These are phyloP conservation scores for Colletotrichum sp. DNA, from an alignment of 2,329 filamentous ascomycete genomes.

Conservation along the genomic window DNA sequence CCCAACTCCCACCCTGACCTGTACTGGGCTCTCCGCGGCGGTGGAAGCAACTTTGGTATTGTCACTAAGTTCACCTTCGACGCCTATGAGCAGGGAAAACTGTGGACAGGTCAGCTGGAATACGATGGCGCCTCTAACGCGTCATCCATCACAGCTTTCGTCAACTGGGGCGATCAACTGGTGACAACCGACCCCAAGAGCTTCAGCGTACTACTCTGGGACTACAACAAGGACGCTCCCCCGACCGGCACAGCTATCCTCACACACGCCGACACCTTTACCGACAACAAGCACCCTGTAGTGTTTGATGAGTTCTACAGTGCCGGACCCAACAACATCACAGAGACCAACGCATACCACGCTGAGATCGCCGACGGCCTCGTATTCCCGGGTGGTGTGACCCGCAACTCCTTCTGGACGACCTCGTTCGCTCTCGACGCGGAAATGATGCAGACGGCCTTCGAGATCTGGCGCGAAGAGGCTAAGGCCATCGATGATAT, in stretches of 20 bases:
- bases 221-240: conserved; percentile 1
- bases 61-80: conserved; percentile 29
- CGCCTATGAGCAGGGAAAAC: conserved; percentile 19
- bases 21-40: conserved; percentile 49
- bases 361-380: conserved; percentile 16
- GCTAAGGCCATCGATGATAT: conserved; percentile 14
- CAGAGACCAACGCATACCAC: conserved; percentile 20
- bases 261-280: conserved; percentile 17
- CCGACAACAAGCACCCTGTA: conserved; percentile 10
- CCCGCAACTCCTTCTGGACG: conserved; percentile 26
- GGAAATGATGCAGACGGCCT: not conserved
- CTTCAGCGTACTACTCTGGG: conserved; percentile 23
- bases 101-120: not conserved
- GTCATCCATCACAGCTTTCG: not conserved
- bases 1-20: conserved; percentile 39
- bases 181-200: not conserved
- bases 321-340: not conserved
- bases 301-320: conserved; percentile 27
- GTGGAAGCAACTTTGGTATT: conserved; percentile 47
- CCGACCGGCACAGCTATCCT: conserved; percentile 1
- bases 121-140: not conserved
- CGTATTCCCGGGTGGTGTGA: not conserved
- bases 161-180: not conserved
- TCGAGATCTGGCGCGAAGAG: conserved; percentile 16
- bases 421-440: not conserved